Evolutionary conservation across 768 basidiomycete genomes (phyloP).

Genomic region (Auricularia sp.): DNA sequence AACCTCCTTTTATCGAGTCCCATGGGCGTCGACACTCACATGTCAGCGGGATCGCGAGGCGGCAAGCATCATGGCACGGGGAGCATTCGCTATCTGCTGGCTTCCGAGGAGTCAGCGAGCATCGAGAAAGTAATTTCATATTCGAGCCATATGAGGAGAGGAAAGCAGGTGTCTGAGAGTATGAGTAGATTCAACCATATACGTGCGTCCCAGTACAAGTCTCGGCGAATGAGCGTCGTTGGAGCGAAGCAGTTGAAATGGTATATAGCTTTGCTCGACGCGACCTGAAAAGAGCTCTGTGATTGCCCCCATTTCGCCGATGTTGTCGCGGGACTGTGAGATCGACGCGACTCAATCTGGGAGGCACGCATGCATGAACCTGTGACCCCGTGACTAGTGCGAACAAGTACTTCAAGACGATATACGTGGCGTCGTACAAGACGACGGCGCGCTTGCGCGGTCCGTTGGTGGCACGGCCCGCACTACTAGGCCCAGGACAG

Average conservation of each 20-base stretch:
- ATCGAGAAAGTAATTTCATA: neutral
- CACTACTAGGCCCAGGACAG: neutral
- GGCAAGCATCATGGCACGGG: neutral
- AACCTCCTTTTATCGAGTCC: slow-evolving; percentile 4
- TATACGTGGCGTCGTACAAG: no score
- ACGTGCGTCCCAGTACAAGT: no score
- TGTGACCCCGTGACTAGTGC: neutral
- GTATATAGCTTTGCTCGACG: no score
- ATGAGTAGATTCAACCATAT: no score
- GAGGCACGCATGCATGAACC: neutral
- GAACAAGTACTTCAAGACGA: no score
- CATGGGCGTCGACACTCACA: neutral
- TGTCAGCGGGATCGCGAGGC: neutral
- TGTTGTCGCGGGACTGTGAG: neutral
- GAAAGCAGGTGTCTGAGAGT: no score
- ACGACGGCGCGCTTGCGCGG: neutral
- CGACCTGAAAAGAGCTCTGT: neutral
- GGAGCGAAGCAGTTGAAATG: no score
- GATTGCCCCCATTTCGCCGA: neutral
- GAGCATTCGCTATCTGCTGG: neutral
- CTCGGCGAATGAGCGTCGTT: no score
- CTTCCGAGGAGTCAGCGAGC: neutral
- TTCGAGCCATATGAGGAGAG: neutral
- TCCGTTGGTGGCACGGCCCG: neutral
- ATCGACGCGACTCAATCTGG: neutral